These are phyloP conservation scores for Elsinoe arachidis DNA, from an alignment of 2,329 filamentous ascomycete species.

Conservation along the genomic window DNA sequence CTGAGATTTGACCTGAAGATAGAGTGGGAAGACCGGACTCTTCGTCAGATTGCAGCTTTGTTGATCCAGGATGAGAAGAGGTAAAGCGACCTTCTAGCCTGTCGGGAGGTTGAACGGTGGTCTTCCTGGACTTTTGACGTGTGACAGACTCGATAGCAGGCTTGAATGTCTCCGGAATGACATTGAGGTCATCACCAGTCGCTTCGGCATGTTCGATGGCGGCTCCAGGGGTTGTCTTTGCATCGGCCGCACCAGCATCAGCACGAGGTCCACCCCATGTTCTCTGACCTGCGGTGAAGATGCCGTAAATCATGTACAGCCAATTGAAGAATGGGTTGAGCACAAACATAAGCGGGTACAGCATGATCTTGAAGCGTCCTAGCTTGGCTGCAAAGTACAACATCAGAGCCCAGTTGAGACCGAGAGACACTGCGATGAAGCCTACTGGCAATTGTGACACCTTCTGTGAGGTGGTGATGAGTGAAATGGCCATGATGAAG, in stretches of 20 bases:
- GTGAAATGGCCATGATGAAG: conserved; percentile 82
- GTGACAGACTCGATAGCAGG: conserved; percentile 43
- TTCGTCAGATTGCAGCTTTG: conserved; percentile 61
- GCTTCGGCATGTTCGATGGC: conserved; percentile 75
- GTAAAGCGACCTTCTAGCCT: conserved; percentile 72
- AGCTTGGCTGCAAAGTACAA: conserved; percentile 87
- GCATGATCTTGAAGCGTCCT: conserved; percentile 82
- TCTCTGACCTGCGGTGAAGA: conserved; percentile 85
- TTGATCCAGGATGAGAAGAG: conserved; percentile 57
- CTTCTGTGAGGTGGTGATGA: conserved; percentile 74
- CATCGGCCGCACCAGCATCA: conserved; percentile 74
- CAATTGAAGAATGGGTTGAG: conserved; percentile 97
- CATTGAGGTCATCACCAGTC: conserved; percentile 77
- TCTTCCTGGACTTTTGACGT: conserved; percentile 33
- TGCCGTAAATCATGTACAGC: conserved; percentile 96
- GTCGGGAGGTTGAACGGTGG: conserved; percentile 62
- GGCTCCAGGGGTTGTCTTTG: conserved; percentile 65
- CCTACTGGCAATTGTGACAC: conserved; percentile 75
- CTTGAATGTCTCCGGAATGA: conserved; percentile 78
- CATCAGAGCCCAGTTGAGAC: conserved; percentile 92
- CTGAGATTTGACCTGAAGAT: conserved; percentile 2
- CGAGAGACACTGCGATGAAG: conserved; percentile 86
- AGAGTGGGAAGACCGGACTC: conserved; percentile 32
- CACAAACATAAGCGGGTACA: conserved; percentile 93
- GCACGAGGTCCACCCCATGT: conserved; percentile 94